Base-by-base conservation (phyloP, 768 basidiomycete genomes). In the Daedaleopsis sinensis region DNA sequence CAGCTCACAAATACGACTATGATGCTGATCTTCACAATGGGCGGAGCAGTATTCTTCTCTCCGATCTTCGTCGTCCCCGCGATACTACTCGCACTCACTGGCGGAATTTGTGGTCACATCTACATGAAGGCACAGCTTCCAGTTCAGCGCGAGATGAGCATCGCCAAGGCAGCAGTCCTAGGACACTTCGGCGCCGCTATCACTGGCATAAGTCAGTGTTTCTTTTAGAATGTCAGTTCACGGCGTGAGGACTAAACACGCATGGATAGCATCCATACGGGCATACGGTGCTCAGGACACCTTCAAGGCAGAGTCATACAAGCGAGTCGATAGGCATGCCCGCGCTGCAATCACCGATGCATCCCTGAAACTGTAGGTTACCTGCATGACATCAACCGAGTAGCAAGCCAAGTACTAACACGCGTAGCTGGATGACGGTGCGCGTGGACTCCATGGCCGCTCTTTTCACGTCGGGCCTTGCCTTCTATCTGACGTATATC, bases 91-190 rank as follows among this genome's bases (percentile, higher is more conserved):
- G 65, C 73, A n/a, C 57, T 77, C 13, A 3, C 82, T 4, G 84
- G 82, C 16, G 75, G 65, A 23, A 71, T 77, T 63, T 67, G 78
- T 23, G 84, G 83, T 16, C 78, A 81, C 49, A 66, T 85, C 16
- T 86, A 85, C 71, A 85, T 86, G 67, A 79, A 79, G 61, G 81
- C 82, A 6, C 85, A 87, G 67, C 75, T 86, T 16, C 77, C 80
- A 6, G 79, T 84, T 63, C 86, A 86, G 72, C 76, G 84, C 15
- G 82, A 85, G 68, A 81, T 82, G 82, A 81, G 79, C 52, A 82
- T 80, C 57, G 77, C 78, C 3, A 76, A 79, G 53, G 77, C 80
- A 12, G 84, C 84, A 0, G 76, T 84, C 3, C 75, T 82, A 61
- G 79, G 79, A 37, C 80, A 83, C 63, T 82, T 86, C 65, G 78